Evolutionary conservation across 164 flowering plant species (phyloP).

Genomic region (Aristolochia contorta): DNA sequence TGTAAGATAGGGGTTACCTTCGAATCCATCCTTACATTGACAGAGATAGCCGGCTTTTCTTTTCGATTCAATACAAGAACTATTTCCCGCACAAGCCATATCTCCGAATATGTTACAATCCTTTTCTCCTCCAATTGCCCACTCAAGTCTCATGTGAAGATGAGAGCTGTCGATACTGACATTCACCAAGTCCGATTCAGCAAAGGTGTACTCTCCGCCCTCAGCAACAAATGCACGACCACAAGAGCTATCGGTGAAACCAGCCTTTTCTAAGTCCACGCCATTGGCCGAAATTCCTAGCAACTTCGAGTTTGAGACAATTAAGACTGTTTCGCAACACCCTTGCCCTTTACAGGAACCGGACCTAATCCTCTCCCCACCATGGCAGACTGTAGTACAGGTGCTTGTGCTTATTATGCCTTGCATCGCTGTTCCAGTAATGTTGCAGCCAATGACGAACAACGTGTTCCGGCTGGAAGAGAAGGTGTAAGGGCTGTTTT

Average conservation of each 20-base stretch:
- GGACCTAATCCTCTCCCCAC: neutral
- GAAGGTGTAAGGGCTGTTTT: slow-evolving; percentile 1
- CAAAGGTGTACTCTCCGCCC: no score
- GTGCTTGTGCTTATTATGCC: neutral
- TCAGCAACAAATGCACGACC: neutral
- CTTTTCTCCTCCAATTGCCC: no score
- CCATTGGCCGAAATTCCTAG: neutral
- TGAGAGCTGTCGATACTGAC: no score
- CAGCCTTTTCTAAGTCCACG: neutral
- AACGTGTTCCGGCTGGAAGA: neutral
- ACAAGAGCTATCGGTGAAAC: neutral
- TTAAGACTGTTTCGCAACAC: neutral
- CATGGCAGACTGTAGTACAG: neutral
- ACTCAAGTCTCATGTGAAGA: no score
- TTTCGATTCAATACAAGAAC: no score
- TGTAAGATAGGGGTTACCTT: no score
- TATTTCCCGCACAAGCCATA: no score
- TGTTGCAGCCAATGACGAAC: neutral
- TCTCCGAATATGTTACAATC: no score
- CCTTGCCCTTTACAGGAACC: neutral
- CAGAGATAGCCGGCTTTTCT: no score
- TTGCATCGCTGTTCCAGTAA: neutral
- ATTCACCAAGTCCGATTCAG: no score
- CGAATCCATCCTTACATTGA: no score
- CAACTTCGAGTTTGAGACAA: neutral